Conservation (phyloP, 148 eudicot genomes). For the Persicaria maculosa region DNA sequence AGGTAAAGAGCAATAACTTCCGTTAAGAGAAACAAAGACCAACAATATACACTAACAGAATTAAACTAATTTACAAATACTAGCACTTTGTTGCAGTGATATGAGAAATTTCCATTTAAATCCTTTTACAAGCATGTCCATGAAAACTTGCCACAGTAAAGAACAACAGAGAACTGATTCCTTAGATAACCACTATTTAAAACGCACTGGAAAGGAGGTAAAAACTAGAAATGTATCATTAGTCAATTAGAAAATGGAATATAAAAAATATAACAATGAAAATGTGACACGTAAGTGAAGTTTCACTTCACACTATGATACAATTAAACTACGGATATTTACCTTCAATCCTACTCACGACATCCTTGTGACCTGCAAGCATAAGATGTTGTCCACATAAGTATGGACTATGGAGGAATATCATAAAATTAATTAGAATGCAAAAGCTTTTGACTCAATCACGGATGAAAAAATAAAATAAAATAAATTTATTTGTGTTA, state of each 20-base stretch:
- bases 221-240: background rate
- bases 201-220: background rate
- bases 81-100: background rate
- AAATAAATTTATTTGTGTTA: background rate
- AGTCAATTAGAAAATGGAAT: background rate
- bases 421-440: background rate
- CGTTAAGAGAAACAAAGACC: background rate
- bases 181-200: background rate
- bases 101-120: background rate
- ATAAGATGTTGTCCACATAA: background rate
- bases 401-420: background rate
- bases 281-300: background rate
- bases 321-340: background rate
- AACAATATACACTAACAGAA: background rate
- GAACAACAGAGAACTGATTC: background rate
- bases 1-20: background rate
- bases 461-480: background rate
- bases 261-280: background rate
- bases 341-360: conserved; percentile 73
- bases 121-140: background rate
- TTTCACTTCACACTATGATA: background rate
- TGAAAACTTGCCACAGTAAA: background rate
- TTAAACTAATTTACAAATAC: background rate
- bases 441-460: background rate
- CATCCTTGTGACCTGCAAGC: conserved; percentile 35